phyloP scores from a whole-genome alignment of 352 stramenopile species.

The Phytophthora sp. region DNA sequence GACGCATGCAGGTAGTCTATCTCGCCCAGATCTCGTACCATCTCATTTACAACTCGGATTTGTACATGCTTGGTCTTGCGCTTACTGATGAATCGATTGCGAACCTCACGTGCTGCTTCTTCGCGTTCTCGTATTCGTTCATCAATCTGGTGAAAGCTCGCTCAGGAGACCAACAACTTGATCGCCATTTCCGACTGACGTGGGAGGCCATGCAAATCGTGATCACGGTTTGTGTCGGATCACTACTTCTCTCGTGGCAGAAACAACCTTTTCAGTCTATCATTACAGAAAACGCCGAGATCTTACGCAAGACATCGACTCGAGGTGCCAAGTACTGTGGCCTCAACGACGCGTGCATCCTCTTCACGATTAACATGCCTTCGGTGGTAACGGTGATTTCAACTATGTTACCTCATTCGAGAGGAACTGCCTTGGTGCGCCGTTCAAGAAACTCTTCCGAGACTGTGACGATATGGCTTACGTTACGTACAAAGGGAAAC shows the following conservation, averaged over 20 bases:
- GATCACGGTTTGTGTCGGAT: neutral
- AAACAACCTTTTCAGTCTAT: slow-evolving; percentile 11
- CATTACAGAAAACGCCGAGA: slow-evolving; percentile 14
- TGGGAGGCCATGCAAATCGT: slow-evolving; percentile 23
- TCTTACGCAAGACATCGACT: slow-evolving; percentile 18
- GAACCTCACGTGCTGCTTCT: slow-evolving; percentile 31
- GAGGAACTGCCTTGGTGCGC: slow-evolving; percentile 4
- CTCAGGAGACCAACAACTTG: slow-evolving; percentile 22
- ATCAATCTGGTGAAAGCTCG: slow-evolving; percentile 21
- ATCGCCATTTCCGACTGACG: slow-evolving; percentile 23
- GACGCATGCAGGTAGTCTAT: slow-evolving; percentile 26
- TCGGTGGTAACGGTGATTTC: neutral
- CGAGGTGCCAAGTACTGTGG: slow-evolving; percentile 20
- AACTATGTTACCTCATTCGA: slow-evolving; percentile 11
- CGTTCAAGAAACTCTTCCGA: slow-evolving; percentile 6
- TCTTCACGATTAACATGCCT: slow-evolving; percentile 24
- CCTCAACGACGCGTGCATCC: slow-evolving; percentile 27
- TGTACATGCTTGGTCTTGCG: slow-evolving; percentile 25
- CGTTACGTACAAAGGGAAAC: neutral
- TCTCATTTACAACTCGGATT: slow-evolving; percentile 20
- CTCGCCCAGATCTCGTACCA: slow-evolving; percentile 26
- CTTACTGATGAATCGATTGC: slow-evolving; percentile 18
- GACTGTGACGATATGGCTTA: slow-evolving; percentile 12
- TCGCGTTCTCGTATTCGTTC: slow-evolving; percentile 21
- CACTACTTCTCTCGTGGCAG: slow-evolving; percentile 2